These are phyloP conservation scores for Malus fusca DNA, from an alignment of 306 rosid species.

Conservation along the genomic window DNA sequence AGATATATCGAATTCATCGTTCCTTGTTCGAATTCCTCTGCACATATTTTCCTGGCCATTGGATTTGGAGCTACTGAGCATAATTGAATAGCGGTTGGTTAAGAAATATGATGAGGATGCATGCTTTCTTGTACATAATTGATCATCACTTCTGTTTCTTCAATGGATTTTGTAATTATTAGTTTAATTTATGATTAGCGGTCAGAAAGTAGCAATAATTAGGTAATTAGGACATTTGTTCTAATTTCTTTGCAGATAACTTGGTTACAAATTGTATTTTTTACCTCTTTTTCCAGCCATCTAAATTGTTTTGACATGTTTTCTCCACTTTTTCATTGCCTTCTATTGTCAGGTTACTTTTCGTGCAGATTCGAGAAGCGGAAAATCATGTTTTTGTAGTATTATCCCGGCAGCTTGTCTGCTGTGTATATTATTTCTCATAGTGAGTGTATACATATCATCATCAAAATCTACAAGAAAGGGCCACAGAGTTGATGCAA, in stretches of 20 bases:
- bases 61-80: neutral
- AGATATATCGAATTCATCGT: neutral
- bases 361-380: slow-evolving; percentile 28
- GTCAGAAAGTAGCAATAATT: too few species aligned
- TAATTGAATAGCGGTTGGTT: too few species aligned
- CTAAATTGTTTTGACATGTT: neutral
- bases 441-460: slow-evolving; percentile 27
- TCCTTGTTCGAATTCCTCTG: neutral
- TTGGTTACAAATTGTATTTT: too few species aligned
- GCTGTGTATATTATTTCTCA: slow-evolving; percentile 29
- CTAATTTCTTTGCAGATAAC: too few species aligned
- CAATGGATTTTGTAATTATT: too few species aligned
- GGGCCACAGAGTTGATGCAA: slow-evolving; percentile 70
- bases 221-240: too few species aligned
- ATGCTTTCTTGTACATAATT: too few species aligned
- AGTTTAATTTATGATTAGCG: too few species aligned
- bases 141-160: too few species aligned
- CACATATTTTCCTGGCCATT: neutral
- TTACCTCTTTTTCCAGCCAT: neutral
- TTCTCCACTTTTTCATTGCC: neutral
- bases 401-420: slow-evolving; percentile 47
- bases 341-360: slow-evolving; percentile 30
- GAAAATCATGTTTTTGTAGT: slow-evolving; percentile 37
- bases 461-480: slow-evolving; percentile 13
- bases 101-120: too few species aligned